Percentiles rank a stretch among this genome's conserved stretches.
These are phyloP conservation scores for Gaertneriomyces sp. DNA, from an alignment of 192 early-diverging fungal genomes.

Conservation along the genomic window DNA sequence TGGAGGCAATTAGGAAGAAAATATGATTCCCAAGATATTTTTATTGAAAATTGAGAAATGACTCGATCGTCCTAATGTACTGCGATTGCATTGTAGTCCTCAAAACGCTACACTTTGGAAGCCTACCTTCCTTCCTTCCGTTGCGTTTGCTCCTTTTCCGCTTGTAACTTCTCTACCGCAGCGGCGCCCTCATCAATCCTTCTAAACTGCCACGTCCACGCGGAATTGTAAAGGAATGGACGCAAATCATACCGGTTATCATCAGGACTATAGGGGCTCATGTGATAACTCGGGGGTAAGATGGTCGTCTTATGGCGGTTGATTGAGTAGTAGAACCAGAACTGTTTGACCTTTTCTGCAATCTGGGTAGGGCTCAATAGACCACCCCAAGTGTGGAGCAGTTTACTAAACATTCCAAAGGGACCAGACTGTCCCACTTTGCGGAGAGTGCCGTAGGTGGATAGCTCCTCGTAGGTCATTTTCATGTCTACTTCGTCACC, in stretches of 20 bases:
- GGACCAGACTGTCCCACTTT: conserved; percentile 88
- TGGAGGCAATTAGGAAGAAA: too few relatives aligned
- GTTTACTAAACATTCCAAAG: conserved; percentile 87
- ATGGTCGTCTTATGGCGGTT: conserved; percentile 99
- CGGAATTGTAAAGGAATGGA: conserved; percentile 90
- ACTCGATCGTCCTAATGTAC: not conserved
- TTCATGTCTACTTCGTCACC: conserved; percentile 97
- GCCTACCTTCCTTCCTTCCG: not conserved
- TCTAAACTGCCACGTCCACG: conserved; percentile 92
- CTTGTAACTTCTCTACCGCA: conserved; percentile 7
- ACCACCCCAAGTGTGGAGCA: conserved; percentile 76
- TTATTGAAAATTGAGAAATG: too few relatives aligned
- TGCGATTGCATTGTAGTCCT: too few relatives aligned
- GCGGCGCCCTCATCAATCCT: conserved; percentile 65
- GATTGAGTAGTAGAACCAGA: conserved; percentile 95
- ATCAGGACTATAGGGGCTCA: conserved; percentile 92
- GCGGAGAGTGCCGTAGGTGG: conserved; percentile 83
- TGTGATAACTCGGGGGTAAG: conserved; percentile 91
- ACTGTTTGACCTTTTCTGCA: conserved; percentile 88
- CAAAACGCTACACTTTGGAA: too few relatives aligned
- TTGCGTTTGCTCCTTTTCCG: not conserved
- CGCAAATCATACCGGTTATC: conserved; percentile 97
- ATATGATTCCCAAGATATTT: too few relatives aligned
- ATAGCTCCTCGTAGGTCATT: conserved; percentile 94
- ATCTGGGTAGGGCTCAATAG: conserved; percentile 62